phyloP scores from a whole-genome alignment of 768 basidiomycete species.

The Xerocomellus intermedius region DNA sequence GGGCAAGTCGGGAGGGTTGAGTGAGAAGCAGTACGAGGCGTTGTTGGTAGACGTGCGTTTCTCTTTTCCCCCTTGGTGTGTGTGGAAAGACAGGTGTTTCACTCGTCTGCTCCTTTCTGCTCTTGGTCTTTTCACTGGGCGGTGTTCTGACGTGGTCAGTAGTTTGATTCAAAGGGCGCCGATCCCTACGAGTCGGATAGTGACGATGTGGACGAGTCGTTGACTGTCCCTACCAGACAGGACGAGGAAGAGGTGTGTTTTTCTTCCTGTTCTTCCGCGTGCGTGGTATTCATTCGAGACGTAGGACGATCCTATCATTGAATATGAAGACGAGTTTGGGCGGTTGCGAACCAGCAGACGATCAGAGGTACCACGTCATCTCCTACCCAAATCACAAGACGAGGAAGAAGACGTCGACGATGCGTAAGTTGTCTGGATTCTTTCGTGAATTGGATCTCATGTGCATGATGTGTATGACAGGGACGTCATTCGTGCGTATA shows the following conservation, averaged over 20 bases:
- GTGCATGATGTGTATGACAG: slow-evolving; percentile 32
- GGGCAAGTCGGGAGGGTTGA: slow-evolving; percentile 77
- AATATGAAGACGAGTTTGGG: slow-evolving; percentile 88
- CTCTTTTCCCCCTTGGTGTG: neutral
- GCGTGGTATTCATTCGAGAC: neutral
- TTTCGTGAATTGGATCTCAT: slow-evolving; percentile 1
- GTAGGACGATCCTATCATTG: slow-evolving; percentile 75
- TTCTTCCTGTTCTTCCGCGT: neutral
- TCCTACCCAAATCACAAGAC: slow-evolving; percentile 46
- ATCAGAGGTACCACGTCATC: slow-evolving; percentile 75
- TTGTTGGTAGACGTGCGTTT: slow-evolving; percentile 74
- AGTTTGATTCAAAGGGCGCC: slow-evolving; percentile 66
- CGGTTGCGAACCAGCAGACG: slow-evolving; percentile 64
- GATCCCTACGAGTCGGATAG: slow-evolving; percentile 65
- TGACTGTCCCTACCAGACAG: slow-evolving; percentile 51
- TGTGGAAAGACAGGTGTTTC: neutral
- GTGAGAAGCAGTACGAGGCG: slow-evolving; percentile 67
- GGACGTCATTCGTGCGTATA: slow-evolving; percentile 54
- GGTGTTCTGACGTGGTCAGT: neutral
- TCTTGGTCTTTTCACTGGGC: neutral
- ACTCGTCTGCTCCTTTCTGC: neutral
- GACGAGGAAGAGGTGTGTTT: slow-evolving; percentile 39
- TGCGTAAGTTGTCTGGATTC: slow-evolving; percentile 42
- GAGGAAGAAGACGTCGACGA: slow-evolving; percentile 46
- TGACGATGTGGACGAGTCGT: slow-evolving; percentile 78